Conservation (phyloP, 768 basidiomycete genomes). For the Daedalea quercina region DNA sequence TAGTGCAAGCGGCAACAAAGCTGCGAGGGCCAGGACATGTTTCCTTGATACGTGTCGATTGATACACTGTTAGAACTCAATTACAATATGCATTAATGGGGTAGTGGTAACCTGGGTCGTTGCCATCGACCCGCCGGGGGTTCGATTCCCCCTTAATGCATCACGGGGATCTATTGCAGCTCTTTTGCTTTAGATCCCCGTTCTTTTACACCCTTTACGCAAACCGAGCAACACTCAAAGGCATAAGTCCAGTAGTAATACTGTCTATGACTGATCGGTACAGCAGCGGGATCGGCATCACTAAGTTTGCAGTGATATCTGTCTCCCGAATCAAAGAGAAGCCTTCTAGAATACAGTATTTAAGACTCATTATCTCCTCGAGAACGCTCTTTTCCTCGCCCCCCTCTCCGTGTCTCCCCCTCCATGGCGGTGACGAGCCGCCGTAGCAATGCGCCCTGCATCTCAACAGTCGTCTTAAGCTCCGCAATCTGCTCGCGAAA, state of each 20-base stretch:
- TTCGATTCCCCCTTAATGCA: constrained; percentile 87
- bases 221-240: too few relatives aligned
- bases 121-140: constrained; percentile 73
- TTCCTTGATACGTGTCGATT: too few relatives aligned
- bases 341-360: too few relatives aligned
- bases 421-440: constrained; percentile 23
- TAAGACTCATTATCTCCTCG: neutral
- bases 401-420: constrained; percentile 8
- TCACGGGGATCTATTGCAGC: neutral
- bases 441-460: constrained; percentile 47
- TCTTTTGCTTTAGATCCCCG: neutral
- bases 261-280: too few relatives aligned
- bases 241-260: too few relatives aligned
- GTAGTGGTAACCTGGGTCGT: constrained; percentile 31
- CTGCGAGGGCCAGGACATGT: too few relatives aligned
- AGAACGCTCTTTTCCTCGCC: neutral
- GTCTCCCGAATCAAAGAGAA: too few relatives aligned
- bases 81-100: constrained; percentile 26
- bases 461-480: constrained; percentile 47
- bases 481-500: constrained; percentile 59
- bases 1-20: too few relatives aligned
- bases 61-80: too few relatives aligned
- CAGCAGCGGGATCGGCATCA: too few relatives aligned
- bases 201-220: too few relatives aligned
- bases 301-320: too few relatives aligned